Conservation (phyloP, 176 grass and related monocot species). For the Phoenix dactylifera region DNA sequence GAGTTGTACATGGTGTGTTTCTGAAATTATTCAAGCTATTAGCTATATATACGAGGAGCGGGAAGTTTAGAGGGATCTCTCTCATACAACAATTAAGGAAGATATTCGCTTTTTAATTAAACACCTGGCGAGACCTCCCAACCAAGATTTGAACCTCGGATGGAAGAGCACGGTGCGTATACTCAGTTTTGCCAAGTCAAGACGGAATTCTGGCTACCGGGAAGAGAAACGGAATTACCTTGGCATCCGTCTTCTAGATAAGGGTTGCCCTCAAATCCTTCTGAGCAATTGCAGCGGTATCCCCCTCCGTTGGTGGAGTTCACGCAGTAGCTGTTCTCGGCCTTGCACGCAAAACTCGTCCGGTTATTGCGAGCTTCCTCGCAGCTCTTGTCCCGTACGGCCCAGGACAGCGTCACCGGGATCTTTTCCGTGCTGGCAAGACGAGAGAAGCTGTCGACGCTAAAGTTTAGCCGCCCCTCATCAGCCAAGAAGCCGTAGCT, state of each 20-base stretch:
- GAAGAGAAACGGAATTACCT: background rate
- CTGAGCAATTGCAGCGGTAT: background rate
- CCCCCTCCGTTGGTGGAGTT: background rate
- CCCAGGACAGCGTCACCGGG: background rate
- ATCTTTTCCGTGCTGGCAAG: background rate
- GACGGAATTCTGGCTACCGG: too few species aligned
- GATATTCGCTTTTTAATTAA: too few species aligned
- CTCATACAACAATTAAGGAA: too few species aligned
- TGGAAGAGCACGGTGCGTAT: too few species aligned
- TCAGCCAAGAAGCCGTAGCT: background rate
- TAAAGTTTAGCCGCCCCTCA: background rate
- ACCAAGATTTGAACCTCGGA: too few species aligned
- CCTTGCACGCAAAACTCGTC: background rate
- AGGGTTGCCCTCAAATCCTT: background rate
- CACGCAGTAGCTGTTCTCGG: background rate
- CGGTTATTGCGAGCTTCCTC: background rate
- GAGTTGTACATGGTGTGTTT: too few species aligned
- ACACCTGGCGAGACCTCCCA: too few species aligned
- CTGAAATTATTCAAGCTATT: too few species aligned
- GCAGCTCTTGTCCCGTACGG: background rate
- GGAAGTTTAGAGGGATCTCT: too few species aligned
- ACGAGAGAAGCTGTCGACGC: background rate
- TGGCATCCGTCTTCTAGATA: background rate
- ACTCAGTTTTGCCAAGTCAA: too few species aligned
- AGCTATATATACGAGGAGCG: too few species aligned